phyloP scores from a whole-genome alignment of 371 early-diverging fungal genomes.

The Syncephalastrum sp. region DNA sequence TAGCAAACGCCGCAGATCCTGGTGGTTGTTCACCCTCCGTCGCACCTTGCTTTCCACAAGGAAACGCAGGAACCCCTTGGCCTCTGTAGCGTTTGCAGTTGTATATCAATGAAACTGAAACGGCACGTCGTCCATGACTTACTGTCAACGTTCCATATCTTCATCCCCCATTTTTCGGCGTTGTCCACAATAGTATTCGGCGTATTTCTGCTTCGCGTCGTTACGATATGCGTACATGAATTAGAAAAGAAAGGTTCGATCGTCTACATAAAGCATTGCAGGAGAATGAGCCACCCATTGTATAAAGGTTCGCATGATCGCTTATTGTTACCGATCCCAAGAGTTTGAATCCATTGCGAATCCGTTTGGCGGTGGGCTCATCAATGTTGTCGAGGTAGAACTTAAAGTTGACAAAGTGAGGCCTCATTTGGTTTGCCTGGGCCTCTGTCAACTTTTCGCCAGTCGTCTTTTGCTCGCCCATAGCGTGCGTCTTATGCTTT shows the following conservation, averaged over 20 bases:
- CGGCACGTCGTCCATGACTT: constrained; percentile 1
- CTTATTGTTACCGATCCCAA: constrained; percentile 34
- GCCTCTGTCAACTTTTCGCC: too few species aligned
- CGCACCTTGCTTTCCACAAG: constrained; percentile 9
- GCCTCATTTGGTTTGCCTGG: not conserved
- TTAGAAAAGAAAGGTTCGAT: constrained; percentile 43
- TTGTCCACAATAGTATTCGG: constrained; percentile 15
- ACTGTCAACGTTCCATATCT: constrained; percentile 18
- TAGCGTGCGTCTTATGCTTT: too few species aligned
- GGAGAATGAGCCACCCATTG: not conserved
- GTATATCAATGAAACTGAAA: not conserved
- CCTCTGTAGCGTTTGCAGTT: not conserved
- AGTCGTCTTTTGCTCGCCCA: too few species aligned
- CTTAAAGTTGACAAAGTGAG: constrained; percentile 19
- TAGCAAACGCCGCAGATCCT: not conserved
- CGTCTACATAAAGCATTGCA: constrained; percentile 12
- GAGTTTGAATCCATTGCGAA: constrained; percentile 27
- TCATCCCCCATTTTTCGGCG: constrained; percentile 13
- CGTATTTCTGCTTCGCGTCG: constrained; percentile 24
- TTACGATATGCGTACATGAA: constrained; percentile 47
- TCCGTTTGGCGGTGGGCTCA: constrained; percentile 14
- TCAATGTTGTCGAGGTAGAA: constrained; percentile 41
- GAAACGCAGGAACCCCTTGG: constrained; percentile 8
- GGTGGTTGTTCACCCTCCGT: constrained; percentile 7
- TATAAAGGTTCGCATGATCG: too few species aligned